Percentiles rank a stretch among this genome's conserved stretches.
These are phyloP conservation scores for Solanum virginianum DNA, from an alignment of 257 asterid genomes.

Conservation along the genomic window DNA sequence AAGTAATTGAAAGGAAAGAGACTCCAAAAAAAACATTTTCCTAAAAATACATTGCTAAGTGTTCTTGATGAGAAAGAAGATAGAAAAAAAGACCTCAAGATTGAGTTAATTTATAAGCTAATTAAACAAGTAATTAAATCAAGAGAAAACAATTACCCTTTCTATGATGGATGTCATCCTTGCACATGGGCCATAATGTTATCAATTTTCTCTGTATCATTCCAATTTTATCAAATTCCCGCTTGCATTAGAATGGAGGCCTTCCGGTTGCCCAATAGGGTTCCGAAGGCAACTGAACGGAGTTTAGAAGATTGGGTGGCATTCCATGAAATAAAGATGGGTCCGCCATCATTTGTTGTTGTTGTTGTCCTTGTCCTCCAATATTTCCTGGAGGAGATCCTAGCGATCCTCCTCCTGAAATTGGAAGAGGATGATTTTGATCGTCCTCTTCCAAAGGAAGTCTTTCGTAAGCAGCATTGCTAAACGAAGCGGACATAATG, in stretches of 20 bases:
- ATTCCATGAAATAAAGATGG: constrained; percentile 23
- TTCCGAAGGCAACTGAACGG: constrained; percentile 25
- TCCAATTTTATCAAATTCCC: not conserved
- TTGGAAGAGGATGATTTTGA: not conserved
- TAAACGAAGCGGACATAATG: constrained; percentile 84
- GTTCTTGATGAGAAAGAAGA: not conserved
- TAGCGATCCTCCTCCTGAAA: constrained; percentile 17
- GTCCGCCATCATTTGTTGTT: constrained; percentile 17
- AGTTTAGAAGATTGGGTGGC: constrained; percentile 23
- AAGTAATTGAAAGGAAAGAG: not conserved
- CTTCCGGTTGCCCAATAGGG: constrained; percentile 34
- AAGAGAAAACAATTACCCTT: not conserved
- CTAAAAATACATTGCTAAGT: not conserved
- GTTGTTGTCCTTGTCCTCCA: constrained; percentile 8
- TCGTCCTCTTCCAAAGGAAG: constrained; percentile 76
- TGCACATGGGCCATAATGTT: not conserved
- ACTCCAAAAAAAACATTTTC: not conserved
- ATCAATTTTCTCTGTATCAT: not conserved
- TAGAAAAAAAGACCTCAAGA: not conserved
- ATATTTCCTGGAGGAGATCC: constrained; percentile 15
- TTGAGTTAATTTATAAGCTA: not conserved
- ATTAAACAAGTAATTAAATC: not conserved
- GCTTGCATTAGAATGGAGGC: constrained; percentile 19
- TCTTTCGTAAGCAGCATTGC: constrained; percentile 89
- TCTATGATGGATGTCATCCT: not conserved